Base-by-base conservation (phyloP, 164 flowering plant species). In the Malania oleifera region DNA sequence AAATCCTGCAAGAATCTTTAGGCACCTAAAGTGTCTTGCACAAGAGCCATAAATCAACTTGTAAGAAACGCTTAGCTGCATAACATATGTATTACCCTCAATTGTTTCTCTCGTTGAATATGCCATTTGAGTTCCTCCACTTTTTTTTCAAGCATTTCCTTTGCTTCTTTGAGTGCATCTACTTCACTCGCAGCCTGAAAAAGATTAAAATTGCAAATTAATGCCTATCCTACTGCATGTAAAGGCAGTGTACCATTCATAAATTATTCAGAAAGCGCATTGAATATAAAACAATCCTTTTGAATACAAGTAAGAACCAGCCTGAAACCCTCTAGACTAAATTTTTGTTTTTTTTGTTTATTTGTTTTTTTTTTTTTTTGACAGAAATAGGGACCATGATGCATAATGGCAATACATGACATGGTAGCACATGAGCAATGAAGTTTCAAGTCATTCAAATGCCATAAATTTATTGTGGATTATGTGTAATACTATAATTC, bases 101-200 rank as follows among this genome's bases (percentile, higher is more conserved):
- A 35, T 39, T 67, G 79, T 44, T 68, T 69, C 63, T 78, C 80
- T 18, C 59, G 52, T 52, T 78, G 72, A 63, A 73, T 50, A 45
- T 60, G 60, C 61, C 58, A 54, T 40, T 67, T 65, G 35, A 75
- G 76, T 48, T 77, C 79, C 61, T 75, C 77, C 61, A 75, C 72
- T 23, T 61, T 57, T 31, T 69, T 69, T 50, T 71, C 70, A 64
- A 66, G 73, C 51, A 71, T 66, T 63, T 64, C 58, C 59, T 75
- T 66, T 20, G 68, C 69, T 59, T 72, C 76, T 73, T 61, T 40
- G 6, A 64, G 67, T 22, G 71, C 64, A 17, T 59, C 69, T 24
- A 70, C 57, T 63, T 70, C 73, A 49, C 59, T 68, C 17, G 73
- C 66, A 62, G 45, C 74, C 80, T 74, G 70, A 56, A 58, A 15